phyloP scores from a whole-genome alignment of 2,329 filamentous ascomycete species.

The Aureobasidium musti region DNA sequence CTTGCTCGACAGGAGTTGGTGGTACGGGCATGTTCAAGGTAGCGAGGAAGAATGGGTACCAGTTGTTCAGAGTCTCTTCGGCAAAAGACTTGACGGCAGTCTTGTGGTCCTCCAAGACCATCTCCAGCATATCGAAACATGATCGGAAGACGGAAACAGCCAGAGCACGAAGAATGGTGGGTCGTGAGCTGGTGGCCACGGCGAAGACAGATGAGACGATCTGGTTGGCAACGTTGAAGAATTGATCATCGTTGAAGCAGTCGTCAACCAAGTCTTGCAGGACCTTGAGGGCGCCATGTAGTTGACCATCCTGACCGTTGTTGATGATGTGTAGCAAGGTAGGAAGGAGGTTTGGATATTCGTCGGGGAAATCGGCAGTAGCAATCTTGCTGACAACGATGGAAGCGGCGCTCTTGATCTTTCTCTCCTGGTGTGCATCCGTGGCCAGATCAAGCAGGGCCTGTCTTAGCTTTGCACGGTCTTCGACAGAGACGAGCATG shows the following conservation, averaged over 20 bases:
- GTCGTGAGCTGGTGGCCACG: constrained; percentile 76
- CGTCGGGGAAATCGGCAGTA: constrained; percentile 85
- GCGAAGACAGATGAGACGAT: constrained; percentile 82
- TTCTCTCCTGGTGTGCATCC: constrained; percentile 72
- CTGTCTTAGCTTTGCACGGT: constrained; percentile 72
- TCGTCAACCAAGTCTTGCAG: constrained; percentile 89
- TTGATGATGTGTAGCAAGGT: constrained; percentile 76
- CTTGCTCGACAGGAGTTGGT: constrained; percentile 59
- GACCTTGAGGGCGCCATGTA: constrained; percentile 87
- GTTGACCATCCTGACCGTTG: constrained; percentile 71
- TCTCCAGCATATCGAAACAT: constrained; percentile 94
- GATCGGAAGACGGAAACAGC: constrained; percentile 87
- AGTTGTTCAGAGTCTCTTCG: constrained; percentile 74
- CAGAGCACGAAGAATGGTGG: constrained; percentile 71
- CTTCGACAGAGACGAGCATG: constrained; percentile 69
- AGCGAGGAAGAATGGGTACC: constrained; percentile 86
- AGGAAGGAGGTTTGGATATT: constrained; percentile 89
- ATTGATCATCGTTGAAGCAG: constrained; percentile 89
- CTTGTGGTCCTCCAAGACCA: constrained; percentile 92
- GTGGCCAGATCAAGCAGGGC: constrained; percentile 76
- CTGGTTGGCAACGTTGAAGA: constrained; percentile 84
- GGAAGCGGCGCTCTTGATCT: constrained; percentile 86
- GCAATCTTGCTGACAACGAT: constrained; percentile 93
- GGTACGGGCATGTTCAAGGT: constrained; percentile 76
- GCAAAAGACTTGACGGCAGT: constrained; percentile 84